phyloP scores from a whole-genome alignment of 257 asterid genomes.

The Solanum habrochaites region DNA sequence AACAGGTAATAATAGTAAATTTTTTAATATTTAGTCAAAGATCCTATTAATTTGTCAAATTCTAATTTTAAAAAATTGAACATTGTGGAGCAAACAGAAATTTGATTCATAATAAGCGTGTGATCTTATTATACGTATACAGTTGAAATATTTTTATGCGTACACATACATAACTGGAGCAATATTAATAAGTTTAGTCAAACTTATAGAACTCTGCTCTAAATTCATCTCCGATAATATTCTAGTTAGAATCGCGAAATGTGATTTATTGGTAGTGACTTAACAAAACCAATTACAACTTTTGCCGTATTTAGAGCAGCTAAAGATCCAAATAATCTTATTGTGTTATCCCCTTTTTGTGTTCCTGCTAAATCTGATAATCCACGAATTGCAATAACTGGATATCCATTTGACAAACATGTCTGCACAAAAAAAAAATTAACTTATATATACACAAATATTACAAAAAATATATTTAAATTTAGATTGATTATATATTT shows the following conservation, averaged over 20 bases:
- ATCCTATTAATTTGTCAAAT: neutral
- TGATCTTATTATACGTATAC: neutral
- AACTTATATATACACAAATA: neutral
- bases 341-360: conserved; percentile 25
- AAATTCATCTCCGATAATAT: neutral
- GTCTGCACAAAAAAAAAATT: conserved; percentile 15
- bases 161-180: neutral
- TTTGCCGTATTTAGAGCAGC: conserved; percentile 52
- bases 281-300: conserved; percentile 28
- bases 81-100: too few relatives aligned
- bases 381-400: conserved; percentile 37
- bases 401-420: conserved; percentile 42
- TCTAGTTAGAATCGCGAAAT: neutral
- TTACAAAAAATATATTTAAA: neutral
- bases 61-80: neutral
- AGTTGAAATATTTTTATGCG: neutral
- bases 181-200: fast-evolving
- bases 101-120: neutral
- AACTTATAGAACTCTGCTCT: neutral
- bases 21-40: neutral
- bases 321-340: conserved; percentile 24
- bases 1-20: neutral
- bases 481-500: neutral
- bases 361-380: conserved; percentile 53
- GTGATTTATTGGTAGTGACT: neutral